phyloP scores from a whole-genome alignment of 2,329 filamentous ascomycete species.

The Albophoma yamanashiensis region DNA sequence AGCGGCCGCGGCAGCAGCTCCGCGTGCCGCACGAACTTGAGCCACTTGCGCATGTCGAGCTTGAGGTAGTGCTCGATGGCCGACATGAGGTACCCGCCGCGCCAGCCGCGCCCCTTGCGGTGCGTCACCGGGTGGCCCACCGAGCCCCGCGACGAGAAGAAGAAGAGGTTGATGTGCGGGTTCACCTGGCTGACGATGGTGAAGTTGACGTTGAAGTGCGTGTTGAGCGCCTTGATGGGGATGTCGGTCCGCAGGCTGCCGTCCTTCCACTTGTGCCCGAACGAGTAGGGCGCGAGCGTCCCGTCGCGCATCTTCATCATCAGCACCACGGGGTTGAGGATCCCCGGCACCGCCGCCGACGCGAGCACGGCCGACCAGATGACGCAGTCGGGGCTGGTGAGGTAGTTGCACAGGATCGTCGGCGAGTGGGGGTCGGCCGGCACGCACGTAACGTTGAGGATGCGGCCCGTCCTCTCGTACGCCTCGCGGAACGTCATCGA shows the following conservation, averaged over 20 bases:
- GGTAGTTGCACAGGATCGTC: constrained; percentile 86
- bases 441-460: constrained; percentile 92
- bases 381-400: constrained; percentile 91
- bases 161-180: constrained; percentile 96
- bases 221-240: constrained; percentile 83
- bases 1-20: constrained; percentile 83
- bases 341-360: constrained; percentile 90
- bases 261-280: constrained; percentile 99
- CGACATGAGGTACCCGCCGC: constrained; percentile 86
- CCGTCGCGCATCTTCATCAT: constrained; percentile 79
- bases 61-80: constrained; percentile 93
- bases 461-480: constrained; percentile 84
- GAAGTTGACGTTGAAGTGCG: constrained; percentile 98
- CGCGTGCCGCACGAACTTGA: constrained; percentile 85
- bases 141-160: constrained; percentile 87
- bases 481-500: constrained; percentile 93
- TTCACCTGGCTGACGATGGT: constrained; percentile 85
- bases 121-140: constrained; percentile 93
- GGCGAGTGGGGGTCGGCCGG: constrained; percentile 91
- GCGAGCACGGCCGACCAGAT: constrained; percentile 96
- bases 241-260: constrained; percentile 91
- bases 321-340: constrained; percentile 88
- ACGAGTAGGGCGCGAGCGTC: constrained; percentile 77
- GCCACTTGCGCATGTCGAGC: constrained; percentile 93
- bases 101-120: constrained; percentile 86